Evolutionary conservation across 2,329 filamentous ascomycete genomes (phyloP), one percentile per base, ranked within the genome.

Genomic region (Cercospora canescens): DNA sequence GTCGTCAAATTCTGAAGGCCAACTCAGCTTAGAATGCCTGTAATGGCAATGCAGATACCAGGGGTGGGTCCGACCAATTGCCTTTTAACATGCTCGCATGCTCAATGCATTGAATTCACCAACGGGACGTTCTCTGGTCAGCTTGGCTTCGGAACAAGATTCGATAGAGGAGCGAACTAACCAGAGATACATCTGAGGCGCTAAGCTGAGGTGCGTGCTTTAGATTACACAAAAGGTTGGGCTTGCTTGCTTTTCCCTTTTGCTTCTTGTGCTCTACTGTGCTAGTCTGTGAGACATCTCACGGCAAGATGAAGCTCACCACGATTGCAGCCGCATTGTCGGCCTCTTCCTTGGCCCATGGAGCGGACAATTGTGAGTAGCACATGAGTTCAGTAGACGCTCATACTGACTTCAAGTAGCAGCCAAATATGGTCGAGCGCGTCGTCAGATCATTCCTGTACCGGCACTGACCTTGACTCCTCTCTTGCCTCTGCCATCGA

Each of bases 331-430:
- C 28, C 32, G 69, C 60, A 30, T 6, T 67, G 26, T 50, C 64
- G 32, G 69, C 65, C 2, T 32, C 67, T 18, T 56, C 66, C 21
- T 30, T 71, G 28, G 52, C 32, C 6, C 16, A 56, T 56, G 52
- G 52, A 35, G 52, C 52, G n/a, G 52, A 56, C 18, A 26, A 24
- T 12, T n/a, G 52, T 56, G 18, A 56, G 52, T 35, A 24, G 12
- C 21, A 1, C 28, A 24, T n/a, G 6, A 32, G 18, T 35, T 12
- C 52, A 14, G 30, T 18, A 12, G 12, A 34, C 9, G 18, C 3
- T 26, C 21, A 18, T 28, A 35, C 52, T 56, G 52, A 56, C 16
- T 34, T 2, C 35, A 4, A 24, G 28, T n/a, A 56, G 52, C 30
- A n/a, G n/a, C 18, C 5, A 18, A 32, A 34, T 56, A 32, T 16